Conservation (phyloP, 179 eudicot genomes). For the Actinidia arguta region DNA sequence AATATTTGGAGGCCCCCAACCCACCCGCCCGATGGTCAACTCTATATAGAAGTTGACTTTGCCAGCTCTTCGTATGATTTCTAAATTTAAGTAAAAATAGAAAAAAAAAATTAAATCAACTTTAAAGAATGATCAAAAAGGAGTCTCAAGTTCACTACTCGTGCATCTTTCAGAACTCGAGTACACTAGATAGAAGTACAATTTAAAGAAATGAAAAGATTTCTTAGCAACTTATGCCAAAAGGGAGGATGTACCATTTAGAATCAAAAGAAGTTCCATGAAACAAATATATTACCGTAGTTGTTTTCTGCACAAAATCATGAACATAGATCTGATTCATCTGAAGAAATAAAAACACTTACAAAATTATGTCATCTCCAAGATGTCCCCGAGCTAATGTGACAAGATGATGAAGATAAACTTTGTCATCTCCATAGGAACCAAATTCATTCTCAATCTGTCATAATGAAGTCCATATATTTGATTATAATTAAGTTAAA, state of each 20-base stretch:
- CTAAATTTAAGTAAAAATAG: background rate
- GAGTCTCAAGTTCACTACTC: background rate
- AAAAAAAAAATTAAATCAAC: background rate
- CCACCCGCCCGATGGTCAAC: no score
- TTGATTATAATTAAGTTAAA: slow-evolving; percentile 9
- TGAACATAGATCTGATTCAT: background rate
- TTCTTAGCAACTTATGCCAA: background rate
- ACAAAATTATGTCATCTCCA: slow-evolving; percentile 77
- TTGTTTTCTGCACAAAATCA: background rate
- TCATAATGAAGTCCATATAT: slow-evolving; percentile 25
- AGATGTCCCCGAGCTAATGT: slow-evolving; percentile 72
- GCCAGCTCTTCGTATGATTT: background rate
- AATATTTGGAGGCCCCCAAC: background rate
- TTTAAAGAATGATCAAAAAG: background rate
- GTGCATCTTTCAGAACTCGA: slow-evolving; percentile 9
- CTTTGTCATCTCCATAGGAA: slow-evolving; percentile 91
- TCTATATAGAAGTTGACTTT: background rate
- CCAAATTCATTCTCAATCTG: slow-evolving; percentile 99
- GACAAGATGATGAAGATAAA: slow-evolving; percentile 79
- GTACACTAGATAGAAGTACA: background rate
- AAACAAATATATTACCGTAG: background rate
- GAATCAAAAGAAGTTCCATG: background rate
- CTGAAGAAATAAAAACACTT: slow-evolving; percentile 34
- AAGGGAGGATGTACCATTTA: background rate
- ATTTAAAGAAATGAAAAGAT: background rate